These are phyloP conservation scores for Zygoascus biomembranicola DNA, from an alignment of 805 yeast species.

Conservation along the genomic window DNA sequence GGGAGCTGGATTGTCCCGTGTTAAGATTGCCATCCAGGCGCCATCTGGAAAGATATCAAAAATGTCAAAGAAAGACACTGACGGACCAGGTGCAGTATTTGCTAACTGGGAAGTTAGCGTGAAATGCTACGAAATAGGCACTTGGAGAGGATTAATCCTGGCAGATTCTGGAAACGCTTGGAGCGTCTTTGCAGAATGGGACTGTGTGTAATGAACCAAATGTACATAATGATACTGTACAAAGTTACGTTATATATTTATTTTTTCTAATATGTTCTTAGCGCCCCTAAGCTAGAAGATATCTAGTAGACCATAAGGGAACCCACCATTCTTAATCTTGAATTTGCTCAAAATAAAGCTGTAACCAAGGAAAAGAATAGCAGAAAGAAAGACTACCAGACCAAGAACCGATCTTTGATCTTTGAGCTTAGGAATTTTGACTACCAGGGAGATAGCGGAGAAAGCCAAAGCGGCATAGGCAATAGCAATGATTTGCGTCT, in stretches of 20 bases:
- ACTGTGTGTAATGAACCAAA: constrained; percentile 34
- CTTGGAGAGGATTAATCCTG: constrained; percentile 75
- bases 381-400: constrained; percentile 38
- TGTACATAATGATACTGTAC: not conserved
- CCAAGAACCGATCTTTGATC: constrained; percentile 41
- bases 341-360: constrained; percentile 60
- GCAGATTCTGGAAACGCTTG: constrained; percentile 72
- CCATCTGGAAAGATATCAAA: constrained; percentile 76
- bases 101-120: constrained; percentile 50
- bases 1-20: constrained; percentile 35
- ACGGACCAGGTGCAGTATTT: constrained; percentile 17
- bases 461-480: constrained; percentile 64
- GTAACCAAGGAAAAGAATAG: constrained; percentile 46
- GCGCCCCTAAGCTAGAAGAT: constrained; percentile 12
- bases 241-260: not conserved
- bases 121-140: constrained; percentile 62
- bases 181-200: constrained; percentile 92
- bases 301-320: constrained; percentile 59
- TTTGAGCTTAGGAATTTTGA: constrained; percentile 44
- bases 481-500: constrained; percentile 77
- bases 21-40: constrained; percentile 63
- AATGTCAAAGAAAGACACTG: constrained; percentile 42
- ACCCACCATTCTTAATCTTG: constrained; percentile 61
- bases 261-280: not conserved
- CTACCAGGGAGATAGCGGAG: constrained; percentile 48